Evolutionary conservation across 2,329 filamentous ascomycete genomes (phyloP), one percentile per base, ranked within the genome.

Genomic region (Eutypella sp.): DNA sequence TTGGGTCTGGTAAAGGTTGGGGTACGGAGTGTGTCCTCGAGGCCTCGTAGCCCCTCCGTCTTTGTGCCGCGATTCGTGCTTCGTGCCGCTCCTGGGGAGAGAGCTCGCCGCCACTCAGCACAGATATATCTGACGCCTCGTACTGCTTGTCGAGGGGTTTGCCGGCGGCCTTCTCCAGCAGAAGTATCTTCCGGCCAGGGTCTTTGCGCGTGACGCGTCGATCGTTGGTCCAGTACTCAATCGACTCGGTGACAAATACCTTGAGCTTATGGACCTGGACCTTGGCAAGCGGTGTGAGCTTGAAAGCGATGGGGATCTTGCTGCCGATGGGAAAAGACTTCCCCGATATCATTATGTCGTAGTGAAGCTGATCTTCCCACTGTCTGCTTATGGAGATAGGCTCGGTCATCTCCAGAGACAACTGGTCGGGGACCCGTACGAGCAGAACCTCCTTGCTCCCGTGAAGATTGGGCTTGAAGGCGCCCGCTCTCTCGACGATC

Each of bases 321-420:
- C 86, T 80, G 15, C 91, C 91, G 18, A 96, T 79, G 0, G 91
- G 89, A 49, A 96, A 96, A 1, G 90, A 95, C 74, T 96, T 96
- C 45, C 91, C 91, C 1, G 90, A 96, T 45, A 96, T 95, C 62
- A 96, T 85, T 56, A 96, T 96, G 59, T 96, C 91, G 68, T 96
- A 96, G 60, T 95, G 89, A 25, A 96, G 73, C 60, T 96, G 91
- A 56, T 96, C 90, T 63, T 96, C 91, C 91, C 91, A 96, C 51
- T 89, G 90, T 18, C 91, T 78, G 53, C 87, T 92, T 59, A 96
- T 96, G 10, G 90, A 92, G 57, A 96, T 96, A 3, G 91, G 91
- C 62, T 96, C 91, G 22, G 90, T 85, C 65, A 89, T 89, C 65
- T 96, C 91, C 20, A 96, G 73, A 0, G 90, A 96, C 39, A 90